These are phyloP conservation scores for Wallacemonas sp. DNA, from an alignment of 208 protist species.

Conservation along the genomic window DNA sequence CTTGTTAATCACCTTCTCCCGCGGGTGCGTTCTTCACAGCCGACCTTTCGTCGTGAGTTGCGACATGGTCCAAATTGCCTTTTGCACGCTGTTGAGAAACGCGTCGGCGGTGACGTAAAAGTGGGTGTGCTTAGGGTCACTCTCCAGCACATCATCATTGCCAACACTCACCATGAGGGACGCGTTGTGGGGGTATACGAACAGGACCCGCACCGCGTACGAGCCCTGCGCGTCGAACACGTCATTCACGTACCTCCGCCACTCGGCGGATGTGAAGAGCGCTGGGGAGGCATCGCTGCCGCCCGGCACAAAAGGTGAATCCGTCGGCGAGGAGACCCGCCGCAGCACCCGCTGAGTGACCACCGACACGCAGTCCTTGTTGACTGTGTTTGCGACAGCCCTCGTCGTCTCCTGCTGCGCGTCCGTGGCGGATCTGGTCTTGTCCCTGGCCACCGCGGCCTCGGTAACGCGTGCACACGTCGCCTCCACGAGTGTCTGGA, in stretches of 20 bases:
- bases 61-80: slow-evolving; percentile 56
- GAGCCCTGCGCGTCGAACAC: slow-evolving; percentile 50
- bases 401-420: no score
- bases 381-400: no score
- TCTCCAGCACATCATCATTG: slow-evolving; percentile 34
- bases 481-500: background rate
- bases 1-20: no score
- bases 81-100: slow-evolving; percentile 39
- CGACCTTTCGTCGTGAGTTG: slow-evolving; percentile 28
- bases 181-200: slow-evolving; percentile 80
- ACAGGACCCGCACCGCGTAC: slow-evolving; percentile 62
- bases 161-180: slow-evolving; percentile 62
- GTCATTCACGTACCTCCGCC: slow-evolving; percentile 16
- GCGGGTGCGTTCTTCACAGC: no score
- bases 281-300: background rate
- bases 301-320: background rate
- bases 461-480: background rate
- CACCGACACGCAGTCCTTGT: background rate
- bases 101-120: slow-evolving; percentile 37
- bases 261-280: slow-evolving; percentile 8
- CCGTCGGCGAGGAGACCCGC: background rate
- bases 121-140: slow-evolving; percentile 35
- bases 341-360: slow-evolving; percentile 1
- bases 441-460: no score
- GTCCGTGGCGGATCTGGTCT: no score